Base-by-base conservation (phyloP, 116 monocot species). In the Trichopus zeylanicus region DNA sequence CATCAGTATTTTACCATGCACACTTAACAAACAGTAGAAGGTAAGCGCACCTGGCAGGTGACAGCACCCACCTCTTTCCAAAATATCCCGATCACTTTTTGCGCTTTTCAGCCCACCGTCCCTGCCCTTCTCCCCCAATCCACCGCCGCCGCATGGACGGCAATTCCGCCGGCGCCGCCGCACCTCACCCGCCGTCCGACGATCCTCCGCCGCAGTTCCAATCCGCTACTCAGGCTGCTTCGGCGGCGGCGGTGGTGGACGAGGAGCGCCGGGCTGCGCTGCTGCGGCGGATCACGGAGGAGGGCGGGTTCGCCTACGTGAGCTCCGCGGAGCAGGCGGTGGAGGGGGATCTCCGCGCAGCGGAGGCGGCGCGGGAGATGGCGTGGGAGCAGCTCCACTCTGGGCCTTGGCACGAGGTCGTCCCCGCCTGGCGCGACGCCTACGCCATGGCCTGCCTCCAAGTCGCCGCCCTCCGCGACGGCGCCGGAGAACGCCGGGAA, bases 381-480 rank as follows among this genome's bases (percentile, higher is more conserved):
- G 97, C 97, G 21, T 97, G 97, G 97, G 97, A 97, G 76, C 97
- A 97, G 73, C 91, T 97, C 27, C 97, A 97, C 81, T 87, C 75
- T 6, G 97, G 97, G n/a, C 91, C 97, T 5, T 97, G 97, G 97
- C 46, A 85, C 75, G 84, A 76, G 55, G 97, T 97, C 35, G 79
- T 60, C 32, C 70, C 79, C 28, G 84, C 79, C 3, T 97, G 97
- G 97, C 62, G 97, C 35, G 97, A 97, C 55, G 97, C 97, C 27
- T 97, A 97, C 56, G 81, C 87, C 21, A 72, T 91, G 78, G 75
- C 91, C 26, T 91, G 97, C 65, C 75, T 98, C 49, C 73, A 82
- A 55, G 85, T 88, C 46, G 91, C 91, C 13, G 60, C 46, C 27
- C 48, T 79, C 32, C 63, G 78, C 55, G 67, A 59, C 18, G 59